Evolutionary conservation across 371 early-diverging fungal species (phyloP).

Genomic region (Mucor irregularis): DNA sequence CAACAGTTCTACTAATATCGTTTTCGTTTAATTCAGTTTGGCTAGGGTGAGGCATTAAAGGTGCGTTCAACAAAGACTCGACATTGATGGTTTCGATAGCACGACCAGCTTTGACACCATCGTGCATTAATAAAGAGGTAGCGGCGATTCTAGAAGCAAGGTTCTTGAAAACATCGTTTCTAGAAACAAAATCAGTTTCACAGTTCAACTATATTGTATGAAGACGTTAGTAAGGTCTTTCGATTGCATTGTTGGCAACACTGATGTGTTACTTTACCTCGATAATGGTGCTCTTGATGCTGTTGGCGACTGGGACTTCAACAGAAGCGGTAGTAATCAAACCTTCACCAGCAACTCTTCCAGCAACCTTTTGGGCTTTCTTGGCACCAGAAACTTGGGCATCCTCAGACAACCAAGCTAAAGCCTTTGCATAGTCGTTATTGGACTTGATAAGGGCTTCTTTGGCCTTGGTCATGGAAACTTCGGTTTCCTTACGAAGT

Average conservation of each 20-base stretch:
- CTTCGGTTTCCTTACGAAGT: conserved; percentile 83
- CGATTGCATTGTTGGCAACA: neutral
- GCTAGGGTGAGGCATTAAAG: conserved; percentile 60
- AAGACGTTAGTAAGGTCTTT: neutral
- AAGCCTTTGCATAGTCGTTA: conserved; percentile 79
- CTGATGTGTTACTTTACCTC: conserved; percentile 65
- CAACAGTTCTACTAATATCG: conserved; percentile 50
- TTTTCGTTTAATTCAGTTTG: conserved; percentile 22
- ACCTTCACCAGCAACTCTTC: conserved; percentile 52
- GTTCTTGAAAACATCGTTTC: conserved; percentile 77
- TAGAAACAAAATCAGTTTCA: conserved; percentile 95
- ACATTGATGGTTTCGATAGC: conserved; percentile 49
- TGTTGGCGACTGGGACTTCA: conserved; percentile 31
- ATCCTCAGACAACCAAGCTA: conserved; percentile 82
- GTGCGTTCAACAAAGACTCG: conserved; percentile 46
- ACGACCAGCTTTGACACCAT: conserved; percentile 21
- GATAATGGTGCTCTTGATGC: conserved; percentile 58
- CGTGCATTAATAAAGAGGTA: conserved; percentile 58
- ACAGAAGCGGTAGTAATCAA: conserved; percentile 70
- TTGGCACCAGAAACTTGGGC: conserved; percentile 69
- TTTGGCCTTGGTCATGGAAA: conserved; percentile 84
- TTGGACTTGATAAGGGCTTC: conserved; percentile 76
- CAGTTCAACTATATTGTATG: conserved; percentile 68
- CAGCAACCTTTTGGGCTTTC: conserved; percentile 63
- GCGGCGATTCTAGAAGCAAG: conserved; percentile 74